Evolutionary conservation across 805 yeast genomes (phyloP).

Genomic region (Starmerella khaoyaiensis): DNA sequence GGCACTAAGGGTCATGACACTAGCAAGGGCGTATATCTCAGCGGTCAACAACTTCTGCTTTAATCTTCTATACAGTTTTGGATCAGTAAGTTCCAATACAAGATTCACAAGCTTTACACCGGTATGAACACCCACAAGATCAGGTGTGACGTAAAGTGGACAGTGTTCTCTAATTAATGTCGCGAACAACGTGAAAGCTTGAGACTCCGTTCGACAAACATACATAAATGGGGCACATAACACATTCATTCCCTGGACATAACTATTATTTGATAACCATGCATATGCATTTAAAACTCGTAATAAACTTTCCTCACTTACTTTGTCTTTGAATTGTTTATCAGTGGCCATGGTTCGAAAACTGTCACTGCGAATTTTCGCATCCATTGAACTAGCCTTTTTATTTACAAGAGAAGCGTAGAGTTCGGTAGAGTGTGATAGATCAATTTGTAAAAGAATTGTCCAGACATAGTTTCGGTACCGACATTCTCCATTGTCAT

Average conservation of each 20-base stretch:
- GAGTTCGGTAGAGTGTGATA: slow-evolving; percentile 40
- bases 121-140: slow-evolving; percentile 67
- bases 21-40: slow-evolving; percentile 66
- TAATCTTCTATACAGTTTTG: slow-evolving; percentile 47
- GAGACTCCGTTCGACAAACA: slow-evolving; percentile 67
- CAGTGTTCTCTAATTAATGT: slow-evolving; percentile 48
- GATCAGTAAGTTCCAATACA: slow-evolving; percentile 59
- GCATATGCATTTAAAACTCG: slow-evolving; percentile 67
- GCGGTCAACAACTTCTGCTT: slow-evolving; percentile 60
- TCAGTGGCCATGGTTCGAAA: slow-evolving; percentile 76
- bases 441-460: slow-evolving; percentile 42
- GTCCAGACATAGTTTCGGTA: slow-evolving; percentile 74
- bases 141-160: slow-evolving; percentile 67
- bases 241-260: slow-evolving; percentile 87
- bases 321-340: slow-evolving; percentile 45
- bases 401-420: slow-evolving; percentile 42
- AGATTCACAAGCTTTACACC: slow-evolving; percentile 63
- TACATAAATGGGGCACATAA: slow-evolving; percentile 72
- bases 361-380: slow-evolving; percentile 72
- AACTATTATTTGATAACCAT: slow-evolving; percentile 18
- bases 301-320: slow-evolving; percentile 54
- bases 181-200: slow-evolving; percentile 63
- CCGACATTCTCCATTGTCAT: slow-evolving; percentile 36
- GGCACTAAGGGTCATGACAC: slow-evolving; percentile 67
- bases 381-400: slow-evolving; percentile 48